These are phyloP conservation scores for Guyanaporus albipodus DNA, from an alignment of 768 basidiomycete species.

Conservation along the genomic window DNA sequence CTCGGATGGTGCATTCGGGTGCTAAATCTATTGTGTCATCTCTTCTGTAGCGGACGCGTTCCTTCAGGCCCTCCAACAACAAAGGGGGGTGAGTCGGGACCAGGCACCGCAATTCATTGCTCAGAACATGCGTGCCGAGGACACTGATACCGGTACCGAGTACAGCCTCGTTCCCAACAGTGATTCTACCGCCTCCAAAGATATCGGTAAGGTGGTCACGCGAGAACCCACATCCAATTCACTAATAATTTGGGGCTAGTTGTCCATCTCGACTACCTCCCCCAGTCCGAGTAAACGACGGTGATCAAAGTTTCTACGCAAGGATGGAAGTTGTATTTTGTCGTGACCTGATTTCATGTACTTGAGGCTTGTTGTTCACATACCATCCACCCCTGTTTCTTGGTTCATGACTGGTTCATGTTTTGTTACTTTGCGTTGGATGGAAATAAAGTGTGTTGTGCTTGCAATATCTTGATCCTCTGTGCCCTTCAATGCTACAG, in stretches of 20 bases:
- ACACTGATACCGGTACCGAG: not conserved
- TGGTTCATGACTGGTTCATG: too few relatives aligned
- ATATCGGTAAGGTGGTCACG: not conserved
- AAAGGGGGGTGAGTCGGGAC: not conserved
- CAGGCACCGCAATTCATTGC: not conserved
- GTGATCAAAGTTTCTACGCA: too few relatives aligned
- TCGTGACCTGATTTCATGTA: too few relatives aligned
- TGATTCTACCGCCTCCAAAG: not conserved
- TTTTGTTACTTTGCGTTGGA: too few relatives aligned
- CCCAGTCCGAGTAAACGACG: too few relatives aligned
- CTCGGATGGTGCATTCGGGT: not conserved
- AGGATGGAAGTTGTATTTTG: too few relatives aligned
- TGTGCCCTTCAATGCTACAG: too few relatives aligned
- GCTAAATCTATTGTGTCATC: not conserved
- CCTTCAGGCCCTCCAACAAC: not conserved
- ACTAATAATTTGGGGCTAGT: not conserved
- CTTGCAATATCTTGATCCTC: too few relatives aligned
- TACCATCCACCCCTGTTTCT: too few relatives aligned
- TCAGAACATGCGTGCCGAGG: not conserved
- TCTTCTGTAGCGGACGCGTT: not conserved
- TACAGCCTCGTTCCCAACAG: not conserved
- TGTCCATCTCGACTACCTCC: too few relatives aligned
- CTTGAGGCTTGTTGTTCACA: too few relatives aligned
- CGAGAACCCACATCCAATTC: not conserved
- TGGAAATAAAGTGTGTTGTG: too few relatives aligned